Base-by-base conservation (phyloP, 2,329 filamentous ascomycete genomes). In the Amphichorda felina region DNA sequence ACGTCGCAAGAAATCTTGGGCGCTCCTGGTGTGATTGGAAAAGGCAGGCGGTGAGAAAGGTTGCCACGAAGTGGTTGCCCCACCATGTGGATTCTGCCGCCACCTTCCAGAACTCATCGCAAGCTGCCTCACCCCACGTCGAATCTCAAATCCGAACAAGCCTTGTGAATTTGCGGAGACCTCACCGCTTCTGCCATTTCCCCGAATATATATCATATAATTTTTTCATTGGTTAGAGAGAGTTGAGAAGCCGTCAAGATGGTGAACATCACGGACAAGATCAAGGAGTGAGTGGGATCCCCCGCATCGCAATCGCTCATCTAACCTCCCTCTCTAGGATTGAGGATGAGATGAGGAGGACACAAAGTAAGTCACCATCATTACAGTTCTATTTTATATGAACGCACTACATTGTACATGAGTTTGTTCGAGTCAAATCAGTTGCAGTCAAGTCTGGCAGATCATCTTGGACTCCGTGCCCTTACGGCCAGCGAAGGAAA, bases 211-310 rank as follows among this genome's bases (percentile, higher is more conserved):
- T 31, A 9, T 10, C 30, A 6, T 10, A 24, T 24, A 24, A 24
- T 24, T 24, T 24, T 10, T 24, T 24, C 6, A 24, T 6, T n/a
- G 19, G 14, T 34, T 24, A n/a, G 10, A 26, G 22, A 26, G 16
- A 13, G 14, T n/a, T 33, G 27, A 10, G n/a, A 33, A 24, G 28
- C n/a, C 44, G 43, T 38, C 60, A 72, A 64, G 52, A 98, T 98
- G 91, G 91, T 96, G 61, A 96, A 96, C 68, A 98, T 98, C 47
- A 96, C 91, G 46, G 93, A 98, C 38, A 96, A 94, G 74, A 98
- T 98, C 68, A 98, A 98, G 72, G 91, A 96, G 89, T 94, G 63
- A 53, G 79, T 57, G 15, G 21, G 19, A 5, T n/a, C 21, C 18
- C 22, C 21, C 21, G 21, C 21, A 24, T 24, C 21, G 21, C 6